These are phyloP conservation scores for Phytophthora melonis DNA, from an alignment of 352 stramenopile genomes.

Conservation along the genomic window DNA sequence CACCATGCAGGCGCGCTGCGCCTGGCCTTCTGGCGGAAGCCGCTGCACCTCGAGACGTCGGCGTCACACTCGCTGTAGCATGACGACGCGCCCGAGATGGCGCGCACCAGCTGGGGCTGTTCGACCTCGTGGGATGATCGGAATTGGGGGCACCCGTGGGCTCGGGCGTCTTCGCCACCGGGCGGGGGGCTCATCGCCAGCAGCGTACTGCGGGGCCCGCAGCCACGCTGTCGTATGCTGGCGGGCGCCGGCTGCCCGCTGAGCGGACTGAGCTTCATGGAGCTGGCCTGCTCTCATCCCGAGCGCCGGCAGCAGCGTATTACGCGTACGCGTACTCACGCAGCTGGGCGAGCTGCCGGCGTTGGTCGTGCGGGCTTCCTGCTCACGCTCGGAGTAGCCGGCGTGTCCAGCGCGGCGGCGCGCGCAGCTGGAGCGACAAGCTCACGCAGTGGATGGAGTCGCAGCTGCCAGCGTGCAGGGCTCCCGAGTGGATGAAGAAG, in stretches of 20 bases:
- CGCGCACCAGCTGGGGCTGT: constrained; percentile 81
- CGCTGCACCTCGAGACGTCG: constrained; percentile 53
- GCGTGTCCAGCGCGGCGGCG: constrained; percentile 90
- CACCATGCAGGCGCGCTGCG: constrained; percentile 42
- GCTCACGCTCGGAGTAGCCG: constrained; percentile 95
- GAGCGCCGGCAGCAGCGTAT: constrained; percentile 85
- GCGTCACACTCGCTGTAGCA: constrained; percentile 21
- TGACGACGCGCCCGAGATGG: constrained; percentile 12
- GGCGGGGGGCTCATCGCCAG: constrained; percentile 75
- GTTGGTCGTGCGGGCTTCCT: constrained; percentile 88
- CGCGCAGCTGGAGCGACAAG: constrained; percentile 95
- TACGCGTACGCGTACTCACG: constrained; percentile 96
- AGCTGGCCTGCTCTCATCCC: constrained; percentile 91
- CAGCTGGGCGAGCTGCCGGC: constrained; percentile 94
- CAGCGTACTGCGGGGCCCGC: constrained; percentile 76
- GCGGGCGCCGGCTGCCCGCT: constrained; percentile 82
- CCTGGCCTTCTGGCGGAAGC: constrained; percentile 83
- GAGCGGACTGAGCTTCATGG: constrained; percentile 92
- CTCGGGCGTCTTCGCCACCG: constrained; percentile 93
- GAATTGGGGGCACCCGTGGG: constrained; percentile 95
- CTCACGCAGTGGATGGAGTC: constrained; percentile 82
- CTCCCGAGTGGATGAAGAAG: constrained; percentile 77
- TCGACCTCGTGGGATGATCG: constrained; percentile 94
- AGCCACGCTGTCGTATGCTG: constrained; percentile 87
- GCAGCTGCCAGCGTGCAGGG: constrained; percentile 56